Base-by-base conservation (phyloP, 2,329 filamentous ascomycete species). In the Sporothrix brasiliensis region DNA sequence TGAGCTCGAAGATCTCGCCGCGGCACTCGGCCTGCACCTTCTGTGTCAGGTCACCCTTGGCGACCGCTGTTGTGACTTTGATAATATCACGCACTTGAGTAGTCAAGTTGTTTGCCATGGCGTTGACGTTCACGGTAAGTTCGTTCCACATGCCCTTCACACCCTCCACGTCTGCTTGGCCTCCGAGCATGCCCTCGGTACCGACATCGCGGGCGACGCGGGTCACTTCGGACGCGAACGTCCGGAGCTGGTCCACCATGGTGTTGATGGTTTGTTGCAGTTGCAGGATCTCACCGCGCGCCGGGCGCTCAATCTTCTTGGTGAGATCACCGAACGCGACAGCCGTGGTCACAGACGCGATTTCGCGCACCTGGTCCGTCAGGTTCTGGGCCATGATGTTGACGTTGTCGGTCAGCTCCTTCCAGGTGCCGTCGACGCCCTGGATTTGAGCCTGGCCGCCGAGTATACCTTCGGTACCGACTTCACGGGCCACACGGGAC, bases 351-450 rank as follows among this genome's bases (percentile, higher is more conserved):
- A 94, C 92, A 14, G 91, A 91, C 68, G 92, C 92, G 76, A 94
- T 94, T 80, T 94, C 92, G 83, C 92, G 88, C 79, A 94, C 92
- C 86, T 93, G 91, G 77, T 92, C 89, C 14, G 91, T 93, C 69
- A 93, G 84, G 78, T 93, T 93, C 76, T 92, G 91, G 60, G 91
- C 91, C 91, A 93, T 93, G 65, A 93, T 89, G 80, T 93, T 93
- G 72, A 93, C 91, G 77, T 94, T 94, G 79, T 94, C 91, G 21
- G 94, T 98, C 76, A 98, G 84, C 82, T 98, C 94, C 78, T 97
- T 97, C 94, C 94, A 98, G 72, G 96, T 97, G 77, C 94, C 94
- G 80, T 95, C 93, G 70, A 98, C 94, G 70, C 94, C 94, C 74
- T 93, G 91, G 73, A 98, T 94, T 79, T 93, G 91, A 71, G 94